phyloP scores from a whole-genome alignment of 306 rosid species.

The Erythrophleum fordii region DNA sequence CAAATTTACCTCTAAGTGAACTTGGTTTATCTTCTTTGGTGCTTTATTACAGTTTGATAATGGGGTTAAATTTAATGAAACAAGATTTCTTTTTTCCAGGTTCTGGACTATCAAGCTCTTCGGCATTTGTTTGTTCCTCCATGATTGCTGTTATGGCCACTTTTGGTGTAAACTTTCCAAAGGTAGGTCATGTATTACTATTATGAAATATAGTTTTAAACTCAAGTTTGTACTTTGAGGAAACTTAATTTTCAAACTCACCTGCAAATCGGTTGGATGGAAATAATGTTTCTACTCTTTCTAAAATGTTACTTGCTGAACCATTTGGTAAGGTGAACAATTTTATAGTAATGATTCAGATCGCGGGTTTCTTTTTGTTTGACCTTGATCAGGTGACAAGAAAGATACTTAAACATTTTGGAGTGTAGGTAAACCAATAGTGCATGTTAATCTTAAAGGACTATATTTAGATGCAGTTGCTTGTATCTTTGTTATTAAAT shows the following conservation, averaged over 20 bases:
- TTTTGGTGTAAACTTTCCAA: slow-evolving; percentile 66
- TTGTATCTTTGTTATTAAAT: too few species aligned
- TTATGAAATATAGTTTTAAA: neutral
- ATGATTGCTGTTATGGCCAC: slow-evolving; percentile 77
- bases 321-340: neutral
- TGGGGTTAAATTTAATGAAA: neutral
- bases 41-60: neutral
- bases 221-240: slow-evolving; percentile 1
- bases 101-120: slow-evolving; percentile 87
- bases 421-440: neutral
- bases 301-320: neutral
- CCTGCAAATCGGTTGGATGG: neutral
- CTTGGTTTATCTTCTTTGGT: neutral
- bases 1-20: neutral
- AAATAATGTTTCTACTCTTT: neutral
- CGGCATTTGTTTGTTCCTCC: slow-evolving; percentile 87
- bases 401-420: neutral
- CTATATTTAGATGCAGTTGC: too few species aligned
- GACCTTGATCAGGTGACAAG: neutral
- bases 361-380: neutral
- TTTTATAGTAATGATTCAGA: neutral
- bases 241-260: neutral
- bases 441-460: too few species aligned
- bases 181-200: slow-evolving; percentile 49
- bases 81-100: slow-evolving; percentile 44